A percentile compares a stretch with the other conserved stretches of the same genome.
Evolutionary conservation across 805 yeast genomes (phyloP).

Genomic region (Sugiyamaella floridensis): DNA sequence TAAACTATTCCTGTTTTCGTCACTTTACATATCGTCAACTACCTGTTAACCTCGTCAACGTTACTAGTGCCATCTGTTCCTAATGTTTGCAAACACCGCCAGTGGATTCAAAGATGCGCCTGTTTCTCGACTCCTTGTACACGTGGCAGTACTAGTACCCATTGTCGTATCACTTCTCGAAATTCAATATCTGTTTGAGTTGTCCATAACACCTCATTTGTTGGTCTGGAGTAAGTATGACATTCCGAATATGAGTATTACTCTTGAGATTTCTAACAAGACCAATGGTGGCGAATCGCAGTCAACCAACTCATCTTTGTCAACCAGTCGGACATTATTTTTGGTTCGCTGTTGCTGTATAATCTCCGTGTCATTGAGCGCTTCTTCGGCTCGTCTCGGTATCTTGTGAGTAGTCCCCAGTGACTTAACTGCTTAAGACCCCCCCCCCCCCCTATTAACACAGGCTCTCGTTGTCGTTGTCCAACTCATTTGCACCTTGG

Average conservation of each 20-base stretch:
- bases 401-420: slow-evolving; percentile 13
- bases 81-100: slow-evolving; percentile 34
- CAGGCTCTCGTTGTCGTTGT: slow-evolving; percentile 24
- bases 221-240: slow-evolving; percentile 26
- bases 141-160: slow-evolving; percentile 25
- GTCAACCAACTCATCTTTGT: slow-evolving; percentile 27
- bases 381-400: slow-evolving; percentile 33
- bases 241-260: slow-evolving; percentile 5
- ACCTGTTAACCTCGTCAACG: no score
- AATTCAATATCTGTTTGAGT: slow-evolving; percentile 31
- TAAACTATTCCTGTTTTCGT: no score
- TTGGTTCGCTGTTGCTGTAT: slow-evolving; percentile 32
- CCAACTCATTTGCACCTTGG: slow-evolving; percentile 14
- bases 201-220: slow-evolving; percentile 32
- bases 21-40: no score
- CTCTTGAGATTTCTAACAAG: slow-evolving; percentile 9
- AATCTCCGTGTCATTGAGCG: slow-evolving; percentile 36
- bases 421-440: background rate
- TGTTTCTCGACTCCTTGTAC: slow-evolving; percentile 27
- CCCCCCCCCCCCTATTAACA: background rate
- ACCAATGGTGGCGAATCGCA: slow-evolving; percentile 33
- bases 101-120: slow-evolving; percentile 35
- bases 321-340: slow-evolving; percentile 34
- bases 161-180: slow-evolving; percentile 32
- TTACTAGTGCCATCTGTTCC: background rate